A percentile compares a stretch with the other conserved stretches of the same genome.
phyloP scores from a whole-genome alignment of 2,329 filamentous ascomycete genomes.

The Cladophialophora psammophila region DNA sequence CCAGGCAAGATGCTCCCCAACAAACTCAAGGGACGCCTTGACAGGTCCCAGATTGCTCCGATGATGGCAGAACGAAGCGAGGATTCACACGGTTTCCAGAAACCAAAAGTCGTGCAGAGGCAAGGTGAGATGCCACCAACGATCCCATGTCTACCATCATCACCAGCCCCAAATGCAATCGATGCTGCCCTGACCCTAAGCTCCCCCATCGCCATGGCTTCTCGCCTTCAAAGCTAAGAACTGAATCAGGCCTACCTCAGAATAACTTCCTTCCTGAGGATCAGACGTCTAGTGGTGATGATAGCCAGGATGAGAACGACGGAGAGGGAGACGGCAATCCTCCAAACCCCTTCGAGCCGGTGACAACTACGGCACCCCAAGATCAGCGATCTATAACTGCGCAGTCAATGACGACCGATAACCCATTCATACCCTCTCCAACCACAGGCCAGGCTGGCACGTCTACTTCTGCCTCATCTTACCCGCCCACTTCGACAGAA shows the following conservation, averaged over 20 bases:
- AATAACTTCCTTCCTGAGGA: background rate
- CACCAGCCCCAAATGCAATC: background rate
- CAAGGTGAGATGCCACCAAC: slow-evolving; percentile 13
- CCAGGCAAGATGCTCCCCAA: slow-evolving; percentile 1
- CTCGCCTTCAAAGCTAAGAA: background rate
- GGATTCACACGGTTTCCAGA: background rate
- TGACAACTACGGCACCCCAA: background rate
- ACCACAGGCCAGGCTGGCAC: background rate
- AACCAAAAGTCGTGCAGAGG: background rate
- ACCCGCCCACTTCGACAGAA: background rate
- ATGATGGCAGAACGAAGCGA: background rate
- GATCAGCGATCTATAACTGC: background rate
- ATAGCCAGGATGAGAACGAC: background rate
- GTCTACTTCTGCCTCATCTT: background rate
- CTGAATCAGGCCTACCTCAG: background rate
- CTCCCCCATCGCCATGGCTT: background rate
- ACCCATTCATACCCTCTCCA: background rate
- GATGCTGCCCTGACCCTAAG: background rate
- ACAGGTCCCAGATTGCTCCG: slow-evolving; percentile 5
- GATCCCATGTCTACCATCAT: background rate
- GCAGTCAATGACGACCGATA: background rate
- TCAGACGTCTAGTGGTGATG: slow-evolving; percentile 2
- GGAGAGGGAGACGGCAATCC: background rate
- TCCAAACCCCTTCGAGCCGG: slow-evolving; percentile 7
- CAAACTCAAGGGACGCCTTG: background rate